Percentiles rank a stretch among this genome's conserved stretches.
These are phyloP conservation scores for Adiantum capillusveneris DNA, from an alignment of 75 land plant genomes.

Conservation along the genomic window DNA sequence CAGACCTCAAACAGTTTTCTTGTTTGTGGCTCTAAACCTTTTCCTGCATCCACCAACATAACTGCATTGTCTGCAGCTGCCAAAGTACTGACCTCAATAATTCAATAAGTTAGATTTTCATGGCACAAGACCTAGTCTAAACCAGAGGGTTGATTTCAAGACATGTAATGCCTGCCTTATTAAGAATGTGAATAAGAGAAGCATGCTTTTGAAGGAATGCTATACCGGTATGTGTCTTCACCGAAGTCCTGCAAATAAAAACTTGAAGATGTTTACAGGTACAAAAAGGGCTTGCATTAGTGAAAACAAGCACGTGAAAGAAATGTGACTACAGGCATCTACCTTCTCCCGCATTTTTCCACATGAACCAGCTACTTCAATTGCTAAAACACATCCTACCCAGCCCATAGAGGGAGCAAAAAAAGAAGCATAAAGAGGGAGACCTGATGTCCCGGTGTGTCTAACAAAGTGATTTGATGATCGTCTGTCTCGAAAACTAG, in stretches of 20 bases:
- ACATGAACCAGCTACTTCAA: too few species aligned
- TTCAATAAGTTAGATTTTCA: too few species aligned
- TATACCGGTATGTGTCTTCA: slow-evolving; percentile 41
- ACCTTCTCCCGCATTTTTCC: too few species aligned
- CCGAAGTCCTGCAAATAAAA: slow-evolving; percentile 33
- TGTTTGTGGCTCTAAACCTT: slow-evolving; percentile 50
- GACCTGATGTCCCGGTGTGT: slow-evolving; percentile 51
- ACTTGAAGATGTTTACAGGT: too few species aligned
- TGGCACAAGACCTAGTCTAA: too few species aligned
- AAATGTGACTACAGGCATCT: too few species aligned
- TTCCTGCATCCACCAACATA: slow-evolving; percentile 52
- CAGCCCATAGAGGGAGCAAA: not conserved
- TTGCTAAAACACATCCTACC: too few species aligned
- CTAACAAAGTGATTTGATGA: slow-evolving; percentile 28
- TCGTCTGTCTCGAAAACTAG: slow-evolving; percentile 39
- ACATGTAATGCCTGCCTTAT: not conserved
- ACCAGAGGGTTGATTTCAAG: not conserved
- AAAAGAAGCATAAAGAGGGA: not conserved
- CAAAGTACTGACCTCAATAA: slow-evolving; percentile 20
- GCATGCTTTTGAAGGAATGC: not conserved
- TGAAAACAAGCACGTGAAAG: too few species aligned
- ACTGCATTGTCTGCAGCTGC: slow-evolving; percentile 55
- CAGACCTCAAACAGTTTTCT: slow-evolving; percentile 46
- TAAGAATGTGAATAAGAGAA: not conserved
- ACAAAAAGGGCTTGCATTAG: too few species aligned